These are phyloP conservation scores for Hura crepitans DNA, from an alignment of 441 rosid species.

Conservation along the genomic window DNA sequence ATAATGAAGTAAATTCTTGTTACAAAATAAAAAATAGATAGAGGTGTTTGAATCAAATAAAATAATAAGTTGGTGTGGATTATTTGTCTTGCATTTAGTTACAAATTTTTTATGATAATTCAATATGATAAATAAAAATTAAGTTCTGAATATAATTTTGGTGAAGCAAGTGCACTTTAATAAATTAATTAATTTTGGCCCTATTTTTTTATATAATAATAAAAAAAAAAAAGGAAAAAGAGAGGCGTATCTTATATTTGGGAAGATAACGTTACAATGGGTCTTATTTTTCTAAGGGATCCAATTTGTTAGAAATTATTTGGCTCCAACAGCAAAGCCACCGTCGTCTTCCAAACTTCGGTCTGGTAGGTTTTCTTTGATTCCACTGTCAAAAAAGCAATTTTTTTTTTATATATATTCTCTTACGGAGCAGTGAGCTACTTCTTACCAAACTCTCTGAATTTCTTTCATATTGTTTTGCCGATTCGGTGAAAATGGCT, in stretches of 20 bases:
- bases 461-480: neutral
- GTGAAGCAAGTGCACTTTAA: neutral
- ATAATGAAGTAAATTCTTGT: too few relatives aligned
- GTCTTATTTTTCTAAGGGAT: constrained; percentile 17
- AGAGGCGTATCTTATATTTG: neutral
- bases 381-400: constrained; percentile 12
- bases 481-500: constrained; percentile 17
- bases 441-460: neutral
- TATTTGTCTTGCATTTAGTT: too few relatives aligned
- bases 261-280: constrained; percentile 16
- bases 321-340: neutral
- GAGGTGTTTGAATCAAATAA: too few relatives aligned
- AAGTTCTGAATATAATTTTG: too few relatives aligned
- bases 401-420: neutral
- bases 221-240: neutral
- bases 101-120: too few relatives aligned
- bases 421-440: constrained; percentile 9
- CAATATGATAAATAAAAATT: too few relatives aligned
- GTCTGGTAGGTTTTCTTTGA: neutral
- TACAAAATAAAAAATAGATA: too few relatives aligned
- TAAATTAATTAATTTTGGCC: neutral
- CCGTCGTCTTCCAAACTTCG: constrained; percentile 21
- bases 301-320: constrained; percentile 11
- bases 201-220: neutral
- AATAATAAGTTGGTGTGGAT: too few relatives aligned